Evolutionary conservation across 176 grass and related monocot genomes (phyloP), one percentile per base, ranked within the genome.

Genomic region (Phoenix roebelenii): DNA sequence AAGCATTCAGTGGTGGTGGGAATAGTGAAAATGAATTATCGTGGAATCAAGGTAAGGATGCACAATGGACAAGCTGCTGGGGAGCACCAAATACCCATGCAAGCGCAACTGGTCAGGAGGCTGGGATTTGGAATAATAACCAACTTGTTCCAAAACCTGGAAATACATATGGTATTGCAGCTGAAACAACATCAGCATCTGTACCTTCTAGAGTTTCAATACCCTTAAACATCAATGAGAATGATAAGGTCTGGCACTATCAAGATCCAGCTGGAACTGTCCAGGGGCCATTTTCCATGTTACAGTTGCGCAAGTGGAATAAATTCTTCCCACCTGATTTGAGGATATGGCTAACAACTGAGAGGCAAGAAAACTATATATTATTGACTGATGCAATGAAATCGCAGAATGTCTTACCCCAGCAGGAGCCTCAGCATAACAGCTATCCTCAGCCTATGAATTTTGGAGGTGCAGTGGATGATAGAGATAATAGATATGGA

Each of bases 221-320:
- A 57, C 55, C 79, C 59, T 73, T 76, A 57, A 72, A 69, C 67
- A 59, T 64, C n/a, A 69, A 6, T 3, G 94, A 88, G 60, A 77
- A 74, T 71, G 94, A 99, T 74, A 89, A 81, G 28, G 88, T 99
- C n/a, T 99, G 94, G 94, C 82, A 89, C 54, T 99, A 99, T 64
- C 85, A 73, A 78, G 88, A 99, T 59, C 88, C 94, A 26, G 72
- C 57, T 65, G 94, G 94, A 83, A 81, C 55, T 70, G 76, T 89
- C 76, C 88, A 89, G 58, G 94, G 94, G 1, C 94, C 94, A 3
- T 99, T 93, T 81, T 79, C 88, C 58, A 73, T 99, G 57, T 61
- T 54, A 4, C 94, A 99, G 71, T 63, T 99, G 65, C 85, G 74
- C 71, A 99, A 83, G 19, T 99, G 94, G 94, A 64, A 53, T 10